phyloP scores from a whole-genome alignment of 208 protist species.

The Crithidia bombi region DNA sequence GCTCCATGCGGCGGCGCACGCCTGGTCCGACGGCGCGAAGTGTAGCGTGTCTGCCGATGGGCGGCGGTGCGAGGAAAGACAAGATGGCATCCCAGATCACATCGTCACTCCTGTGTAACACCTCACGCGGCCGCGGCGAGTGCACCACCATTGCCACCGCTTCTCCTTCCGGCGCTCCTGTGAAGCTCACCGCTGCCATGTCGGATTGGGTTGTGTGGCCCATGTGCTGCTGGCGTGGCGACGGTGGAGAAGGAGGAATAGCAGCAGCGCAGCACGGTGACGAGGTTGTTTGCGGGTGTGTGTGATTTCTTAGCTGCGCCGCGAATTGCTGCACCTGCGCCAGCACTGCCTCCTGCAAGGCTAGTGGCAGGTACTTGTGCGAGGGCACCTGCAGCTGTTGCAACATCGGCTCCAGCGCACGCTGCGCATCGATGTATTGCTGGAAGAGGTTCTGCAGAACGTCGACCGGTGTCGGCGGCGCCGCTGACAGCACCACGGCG shows the following conservation, averaged over 20 bases:
- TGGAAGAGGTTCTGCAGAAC: constrained; percentile 12
- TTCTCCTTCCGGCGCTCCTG: neutral
- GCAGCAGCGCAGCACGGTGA: neutral
- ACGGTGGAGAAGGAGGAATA: neutral
- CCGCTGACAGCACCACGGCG: neutral
- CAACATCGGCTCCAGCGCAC: constrained; percentile 10
- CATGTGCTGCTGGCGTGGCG: too few species aligned
- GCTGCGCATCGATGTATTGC: constrained; percentile 29
- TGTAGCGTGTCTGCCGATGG: neutral
- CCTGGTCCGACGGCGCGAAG: constrained; percentile 25
- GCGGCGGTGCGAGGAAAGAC: constrained; percentile 5
- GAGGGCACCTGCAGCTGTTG: neutral
- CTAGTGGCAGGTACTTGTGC: constrained; percentile 5
- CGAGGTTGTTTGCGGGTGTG: neutral
- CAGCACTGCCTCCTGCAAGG: constrained; percentile 26
- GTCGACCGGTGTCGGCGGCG: neutral
- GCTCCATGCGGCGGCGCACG: constrained; percentile 21
- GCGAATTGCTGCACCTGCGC: constrained; percentile 27
- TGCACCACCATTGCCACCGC: neutral
- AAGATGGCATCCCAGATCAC: constrained; percentile 22
- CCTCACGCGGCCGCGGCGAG: neutral
- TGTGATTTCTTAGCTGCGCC: neutral
- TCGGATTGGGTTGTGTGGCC: too few species aligned
- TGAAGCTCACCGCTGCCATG: neutral
- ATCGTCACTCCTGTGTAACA: neutral